Conservation (phyloP, 148 eudicot species). For the Fagopyrum esculentum region DNA sequence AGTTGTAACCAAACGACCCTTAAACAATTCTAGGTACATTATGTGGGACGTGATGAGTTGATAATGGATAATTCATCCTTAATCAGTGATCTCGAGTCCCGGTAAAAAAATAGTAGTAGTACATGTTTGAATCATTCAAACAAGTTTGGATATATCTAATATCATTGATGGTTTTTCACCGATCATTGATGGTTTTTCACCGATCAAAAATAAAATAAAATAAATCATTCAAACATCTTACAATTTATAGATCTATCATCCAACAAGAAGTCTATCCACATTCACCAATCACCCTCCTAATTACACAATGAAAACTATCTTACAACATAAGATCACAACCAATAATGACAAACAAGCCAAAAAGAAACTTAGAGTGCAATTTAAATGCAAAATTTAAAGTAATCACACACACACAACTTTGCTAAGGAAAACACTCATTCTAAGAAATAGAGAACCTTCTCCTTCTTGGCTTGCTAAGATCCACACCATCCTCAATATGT, state of each 20-base stretch:
- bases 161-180: too few species aligned
- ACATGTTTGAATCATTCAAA: too few species aligned
- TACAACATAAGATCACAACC: not conserved
- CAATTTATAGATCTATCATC: not conserved
- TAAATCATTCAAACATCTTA: not conserved
- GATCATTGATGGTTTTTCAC: too few species aligned
- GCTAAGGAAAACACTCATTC: not conserved
- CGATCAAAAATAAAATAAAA: too few species aligned
- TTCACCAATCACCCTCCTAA: constrained; percentile 3
- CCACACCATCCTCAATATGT: constrained; percentile 49
- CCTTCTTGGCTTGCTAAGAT: constrained; percentile 72
- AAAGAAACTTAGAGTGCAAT: not conserved
- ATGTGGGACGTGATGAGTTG: too few species aligned
- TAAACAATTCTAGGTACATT: too few species aligned
- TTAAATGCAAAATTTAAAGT: not conserved
- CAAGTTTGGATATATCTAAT: too few species aligned
- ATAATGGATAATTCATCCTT: too few species aligned
- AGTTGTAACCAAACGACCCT: too few species aligned
- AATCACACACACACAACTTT: not conserved
- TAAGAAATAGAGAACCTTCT: constrained; percentile 89
- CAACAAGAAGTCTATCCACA: constrained; percentile 11
- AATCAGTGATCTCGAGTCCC: too few species aligned
- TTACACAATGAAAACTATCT: constrained; percentile 5
- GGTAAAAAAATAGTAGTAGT: too few species aligned
- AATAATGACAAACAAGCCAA: not conserved